A percentile compares a stretch with the other conserved stretches of the same genome.
These are phyloP conservation scores for Macrotyloma uniflorum DNA, from an alignment of 306 rosid genomes.

Conservation along the genomic window DNA sequence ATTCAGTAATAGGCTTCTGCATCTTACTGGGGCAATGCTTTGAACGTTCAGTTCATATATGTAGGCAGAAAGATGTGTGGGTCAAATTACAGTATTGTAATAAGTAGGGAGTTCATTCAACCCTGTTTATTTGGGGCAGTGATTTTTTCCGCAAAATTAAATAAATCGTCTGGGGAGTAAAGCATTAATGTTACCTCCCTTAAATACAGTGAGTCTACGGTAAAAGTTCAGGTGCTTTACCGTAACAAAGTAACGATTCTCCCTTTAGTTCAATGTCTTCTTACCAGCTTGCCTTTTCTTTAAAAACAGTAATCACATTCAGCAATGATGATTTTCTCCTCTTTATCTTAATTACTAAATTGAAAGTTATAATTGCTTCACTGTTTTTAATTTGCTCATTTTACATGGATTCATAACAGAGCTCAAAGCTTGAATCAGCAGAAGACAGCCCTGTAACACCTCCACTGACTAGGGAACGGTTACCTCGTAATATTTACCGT, in stretches of 20 bases:
- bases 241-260: background rate
- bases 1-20: conserved; percentile 6
- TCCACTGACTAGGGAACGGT: conserved; percentile 48
- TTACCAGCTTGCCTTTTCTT: background rate
- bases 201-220: background rate
- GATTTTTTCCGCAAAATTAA: background rate
- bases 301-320: background rate
- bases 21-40: background rate
- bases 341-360: background rate
- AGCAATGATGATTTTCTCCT: background rate
- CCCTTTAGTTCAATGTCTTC: background rate
- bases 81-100: background rate
- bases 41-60: background rate
- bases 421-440: conserved; percentile 58
- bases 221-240: background rate
- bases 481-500: conserved; percentile 56
- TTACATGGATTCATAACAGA: conserved; percentile 39
- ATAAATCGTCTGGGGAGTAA: background rate
- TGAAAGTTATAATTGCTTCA: background rate
- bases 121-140: background rate
- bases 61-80: background rate
- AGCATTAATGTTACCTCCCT: background rate
- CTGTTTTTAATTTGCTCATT: background rate
- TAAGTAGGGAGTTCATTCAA: background rate
- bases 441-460: conserved; percentile 62